Evolutionary conservation across 306 rosid species (phyloP), one percentile per base, ranked within the genome.

Genomic region (Astragalus membranaceus): DNA sequence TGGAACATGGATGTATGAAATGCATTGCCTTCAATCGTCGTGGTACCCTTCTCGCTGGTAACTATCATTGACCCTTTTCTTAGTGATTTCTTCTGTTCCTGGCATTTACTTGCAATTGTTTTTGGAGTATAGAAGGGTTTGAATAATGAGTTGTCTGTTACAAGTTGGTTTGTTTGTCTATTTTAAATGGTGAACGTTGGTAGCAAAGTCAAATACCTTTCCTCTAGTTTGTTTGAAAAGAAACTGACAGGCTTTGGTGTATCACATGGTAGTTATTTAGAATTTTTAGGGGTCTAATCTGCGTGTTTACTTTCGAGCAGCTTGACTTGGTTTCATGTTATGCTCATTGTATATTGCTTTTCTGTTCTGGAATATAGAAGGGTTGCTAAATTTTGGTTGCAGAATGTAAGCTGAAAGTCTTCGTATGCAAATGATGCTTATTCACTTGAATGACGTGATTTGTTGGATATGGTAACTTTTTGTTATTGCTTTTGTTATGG

Each of bases 21-120:
- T 95, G 96, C 74, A 85, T 91, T 55, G 91, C 99, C 53, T 91
- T 95, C 70, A 94, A 94, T 65, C 95, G 97, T 42, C 97, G 95
- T 0, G 99, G 99, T 57, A 91, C 97, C 59, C 99, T 94, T 75
- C 92, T 94, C 14, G 97, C 99, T 39, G 97, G 99, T 94, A 85
- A 64, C 10, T 10, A 23, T 2, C 80, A 32, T 7, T 8, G 50
- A 20, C 50, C 44, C 52, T 43, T 50, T 49, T 29, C 9, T 37
- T 33, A 5, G 7, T 35, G 39, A 8, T 29, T 32, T 67, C 9
- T 4, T 39, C 5, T 17, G 2, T 39, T 54, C 43, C 8, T 23
- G 13, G 37, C 20, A 48, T 48, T 48, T 48, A 48, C 23, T 55
- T 55, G 3, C 17, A 29, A 12, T 11, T 12, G 5, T 8, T 39